Base-by-base conservation (phyloP, 495 filamentous ascomycete species). In the Umbilicaria muhlenbergii region DNA sequence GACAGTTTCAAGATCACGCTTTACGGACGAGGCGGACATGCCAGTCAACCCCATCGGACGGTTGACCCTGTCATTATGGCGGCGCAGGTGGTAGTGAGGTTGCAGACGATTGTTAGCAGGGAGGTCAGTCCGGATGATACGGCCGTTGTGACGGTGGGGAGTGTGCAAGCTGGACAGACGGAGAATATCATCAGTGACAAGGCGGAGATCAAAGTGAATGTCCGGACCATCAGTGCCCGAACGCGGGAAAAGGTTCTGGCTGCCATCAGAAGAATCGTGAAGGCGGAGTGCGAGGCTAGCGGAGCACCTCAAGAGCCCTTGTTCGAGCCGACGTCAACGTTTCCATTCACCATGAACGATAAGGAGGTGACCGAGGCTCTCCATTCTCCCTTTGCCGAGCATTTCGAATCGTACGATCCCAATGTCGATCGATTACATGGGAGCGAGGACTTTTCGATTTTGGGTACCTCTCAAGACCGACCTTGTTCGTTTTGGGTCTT, bases 1-100 rank as follows among this genome's bases (percentile, higher is more conserved):
- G 70, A 74, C 51, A 71, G 67, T 21, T 51, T 74, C 51, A 65
- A 63, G 42, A 59, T 72, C 24, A 73, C 65, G 3, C 47, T 75
- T 0, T 72, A 57, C 43, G 72, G 71, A 0, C 63, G 66, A 13
- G 70, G 70, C 18, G 70, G 69, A 0, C 72, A 76, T 46, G 71
- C 65, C 0, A 67, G 63, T 1, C 54, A 57, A 46, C 72, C 72
- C 2, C 69, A 75, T 59, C 56, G 60, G 39, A 63, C 59, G 3
- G 59, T 74, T 2, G 70, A 75, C 43, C 72, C 71, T 3, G 68
- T 63, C 3, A 44, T 74, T 1, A 49, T 76, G 3, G 72, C 70
- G 16, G 59, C 64, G 8, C 56, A 64, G 46, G 59, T 71, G 14
- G 66, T 76, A 12, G 44, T 70, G 0, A 46, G 68, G 28, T 44